Evolutionary conservation across 495 filamentous ascomycete genomes (phyloP).

Genomic region (Xylaria venustula): DNA sequence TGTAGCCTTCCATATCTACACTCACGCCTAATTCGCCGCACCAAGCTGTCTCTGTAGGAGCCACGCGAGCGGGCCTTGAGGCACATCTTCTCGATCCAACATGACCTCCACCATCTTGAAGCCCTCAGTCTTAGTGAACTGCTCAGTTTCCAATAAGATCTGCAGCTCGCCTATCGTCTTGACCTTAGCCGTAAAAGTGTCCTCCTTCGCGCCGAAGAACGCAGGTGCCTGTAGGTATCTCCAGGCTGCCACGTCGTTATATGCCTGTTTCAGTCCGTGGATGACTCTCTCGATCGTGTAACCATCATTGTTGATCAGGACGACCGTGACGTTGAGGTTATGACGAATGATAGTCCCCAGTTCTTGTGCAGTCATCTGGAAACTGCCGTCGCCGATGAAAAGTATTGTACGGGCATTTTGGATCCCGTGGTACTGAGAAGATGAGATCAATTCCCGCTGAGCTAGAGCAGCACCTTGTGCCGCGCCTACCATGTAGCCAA

Average conservation of each 20-base stretch:
- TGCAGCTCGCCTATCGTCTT: conserved; percentile 62
- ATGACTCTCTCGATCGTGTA: conserved; percentile 67
- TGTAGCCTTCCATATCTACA: no score
- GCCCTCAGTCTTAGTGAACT: conserved; percentile 45
- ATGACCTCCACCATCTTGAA: conserved; percentile 72
- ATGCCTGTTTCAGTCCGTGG: conserved; percentile 61
- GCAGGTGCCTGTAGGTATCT: conserved; percentile 58
- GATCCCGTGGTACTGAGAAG: conserved; percentile 8
- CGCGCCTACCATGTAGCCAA: conserved; percentile 69
- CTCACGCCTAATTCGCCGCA: no score
- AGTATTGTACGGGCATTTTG: conserved; percentile 58
- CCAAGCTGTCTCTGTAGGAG: conserved; percentile 55
- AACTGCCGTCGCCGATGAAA: conserved; percentile 75
- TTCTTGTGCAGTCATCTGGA: conserved; percentile 75
- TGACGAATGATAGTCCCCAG: conserved; percentile 71
- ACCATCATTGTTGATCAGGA: conserved; percentile 61
- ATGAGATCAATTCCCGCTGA: conserved; percentile 49
- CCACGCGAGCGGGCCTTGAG: conserved; percentile 57
- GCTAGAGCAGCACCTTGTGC: conserved; percentile 66
- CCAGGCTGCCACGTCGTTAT: conserved; percentile 74
- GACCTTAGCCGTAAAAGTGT: conserved; percentile 57
- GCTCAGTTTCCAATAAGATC: conserved; percentile 56
- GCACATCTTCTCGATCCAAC: conserved; percentile 71
- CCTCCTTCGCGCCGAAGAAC: conserved; percentile 58
- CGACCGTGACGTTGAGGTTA: conserved; percentile 68